phyloP scores from a whole-genome alignment of 192 early-diverging fungal genomes.

The Funneliformis geosporum region DNA sequence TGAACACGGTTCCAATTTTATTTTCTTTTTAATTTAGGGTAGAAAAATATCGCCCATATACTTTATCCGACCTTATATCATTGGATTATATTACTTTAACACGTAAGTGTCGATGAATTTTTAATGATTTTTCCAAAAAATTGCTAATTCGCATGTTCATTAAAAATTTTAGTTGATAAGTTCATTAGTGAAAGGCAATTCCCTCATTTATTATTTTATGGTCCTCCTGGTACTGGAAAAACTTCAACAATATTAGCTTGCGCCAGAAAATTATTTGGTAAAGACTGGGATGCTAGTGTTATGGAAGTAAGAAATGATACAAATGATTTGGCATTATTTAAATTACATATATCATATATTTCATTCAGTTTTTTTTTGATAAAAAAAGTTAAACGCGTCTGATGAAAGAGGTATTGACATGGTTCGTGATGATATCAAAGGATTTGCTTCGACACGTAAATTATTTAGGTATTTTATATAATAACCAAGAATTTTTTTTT shows the following conservation, averaged over 20 bases:
- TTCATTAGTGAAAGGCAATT: constrained; percentile 92
- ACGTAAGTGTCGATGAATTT: constrained; percentile 50
- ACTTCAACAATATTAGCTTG: constrained; percentile 95
- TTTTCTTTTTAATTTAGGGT: constrained; percentile 63
- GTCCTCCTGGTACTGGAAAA: constrained; percentile 97
- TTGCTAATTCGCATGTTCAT: not conserved
- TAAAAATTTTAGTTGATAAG: constrained; percentile 58
- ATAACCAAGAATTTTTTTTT: not conserved
- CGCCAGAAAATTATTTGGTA: constrained; percentile 85
- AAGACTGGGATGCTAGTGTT: constrained; percentile 83
- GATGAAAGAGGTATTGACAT: constrained; percentile 99
- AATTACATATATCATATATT: not conserved
- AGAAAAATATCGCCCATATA: constrained; percentile 92
- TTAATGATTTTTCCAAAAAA: not conserved
- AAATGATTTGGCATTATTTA: not conserved
- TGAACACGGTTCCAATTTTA: not conserved
- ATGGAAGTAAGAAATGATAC: constrained; percentile 66
- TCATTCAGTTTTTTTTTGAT: not conserved
- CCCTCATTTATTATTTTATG: constrained; percentile 97
- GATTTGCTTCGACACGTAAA: constrained; percentile 93
- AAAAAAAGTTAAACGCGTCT: constrained; percentile 86
- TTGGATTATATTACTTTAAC: constrained; percentile 91
- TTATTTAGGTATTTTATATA: constrained; percentile 68
- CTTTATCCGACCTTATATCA: constrained; percentile 92
- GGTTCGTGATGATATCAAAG: constrained; percentile 97